phyloP scores from a whole-genome alignment of 257 asterid species.

The Vinca minor region DNA sequence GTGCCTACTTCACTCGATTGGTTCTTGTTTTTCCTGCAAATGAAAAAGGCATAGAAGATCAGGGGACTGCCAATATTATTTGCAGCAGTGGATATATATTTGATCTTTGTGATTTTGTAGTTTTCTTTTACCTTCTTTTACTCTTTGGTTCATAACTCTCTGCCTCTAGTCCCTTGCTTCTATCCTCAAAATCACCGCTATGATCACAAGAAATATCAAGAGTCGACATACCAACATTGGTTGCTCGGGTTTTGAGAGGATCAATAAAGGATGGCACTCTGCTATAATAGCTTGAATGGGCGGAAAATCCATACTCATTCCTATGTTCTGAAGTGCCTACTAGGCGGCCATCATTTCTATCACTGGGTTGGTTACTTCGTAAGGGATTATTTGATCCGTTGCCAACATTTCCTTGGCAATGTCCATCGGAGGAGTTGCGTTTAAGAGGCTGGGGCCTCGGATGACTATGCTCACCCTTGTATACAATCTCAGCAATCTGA shows the following conservation, averaged over 20 bases:
- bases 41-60: constrained; percentile 4
- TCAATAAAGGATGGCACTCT: constrained; percentile 19
- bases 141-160: constrained; percentile 36
- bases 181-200: constrained; percentile 41
- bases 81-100: background rate
- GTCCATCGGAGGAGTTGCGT: constrained; percentile 27
- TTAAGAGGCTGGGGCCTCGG: constrained; percentile 39
- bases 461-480: constrained; percentile 75
- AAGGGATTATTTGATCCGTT: constrained; percentile 21
- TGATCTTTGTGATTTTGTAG: constrained; percentile 3
- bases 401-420: constrained; percentile 15
- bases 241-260: constrained; percentile 18
- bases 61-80: background rate
- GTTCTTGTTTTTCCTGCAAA: constrained; percentile 39
- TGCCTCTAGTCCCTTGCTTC: constrained; percentile 27
- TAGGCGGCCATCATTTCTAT: constrained; percentile 16
- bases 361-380: constrained; percentile 19
- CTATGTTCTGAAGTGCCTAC: constrained; percentile 16
- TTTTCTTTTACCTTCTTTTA: constrained; percentile 49
- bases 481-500: constrained; percentile 60
- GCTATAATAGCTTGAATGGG: constrained; percentile 21
- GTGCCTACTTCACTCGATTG: constrained; percentile 26
- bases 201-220: constrained; percentile 28
- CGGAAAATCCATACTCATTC: constrained; percentile 26
- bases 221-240: constrained; percentile 24